A percentile compares a stretch with the other conserved stretches of the same genome.
phyloP scores from a whole-genome alignment of 139 green algal species.

The Pseudopediastrum boryanum region DNA sequence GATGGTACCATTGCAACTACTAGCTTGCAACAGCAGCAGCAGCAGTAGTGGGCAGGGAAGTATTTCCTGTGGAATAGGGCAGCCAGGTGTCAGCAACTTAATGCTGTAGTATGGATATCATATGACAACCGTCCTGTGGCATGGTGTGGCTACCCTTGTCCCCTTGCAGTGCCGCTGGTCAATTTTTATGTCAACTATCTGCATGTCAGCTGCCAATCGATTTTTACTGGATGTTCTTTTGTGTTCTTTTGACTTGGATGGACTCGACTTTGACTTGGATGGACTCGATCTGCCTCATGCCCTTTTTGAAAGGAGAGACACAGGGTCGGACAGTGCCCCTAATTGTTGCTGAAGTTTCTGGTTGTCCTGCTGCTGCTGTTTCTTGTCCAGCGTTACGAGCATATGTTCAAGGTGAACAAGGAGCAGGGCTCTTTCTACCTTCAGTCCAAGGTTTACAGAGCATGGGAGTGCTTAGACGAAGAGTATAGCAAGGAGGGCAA shows the following conservation, averaged over 20 bases:
- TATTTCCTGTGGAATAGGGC: no score
- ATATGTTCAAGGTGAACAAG: conserved; percentile 87
- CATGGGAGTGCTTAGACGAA: conserved; percentile 54
- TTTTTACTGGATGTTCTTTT: neutral
- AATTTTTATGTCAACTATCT: neutral
- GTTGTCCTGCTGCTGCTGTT: neutral
- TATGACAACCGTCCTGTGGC: no score
- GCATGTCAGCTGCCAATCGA: neutral
- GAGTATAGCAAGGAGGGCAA: conserved; percentile 39
- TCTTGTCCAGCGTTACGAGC: conserved; percentile 69
- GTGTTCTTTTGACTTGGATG: neutral
- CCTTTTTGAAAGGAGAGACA: neutral
- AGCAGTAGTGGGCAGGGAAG: no score
- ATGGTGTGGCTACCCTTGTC: no score
- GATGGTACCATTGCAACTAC: no score
- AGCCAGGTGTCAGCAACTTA: no score
- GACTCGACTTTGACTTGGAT: neutral
- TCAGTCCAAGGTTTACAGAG: conserved; percentile 84
- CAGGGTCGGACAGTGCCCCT: neutral
- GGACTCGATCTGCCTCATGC: neutral
- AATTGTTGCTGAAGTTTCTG: neutral
- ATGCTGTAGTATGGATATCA: no score
- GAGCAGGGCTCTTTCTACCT: conserved; percentile 91
- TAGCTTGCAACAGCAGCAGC: no score
- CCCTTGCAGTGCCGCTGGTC: no score